These are phyloP conservation scores for Populus nigra DNA, from an alignment of 345 rosid species.

Conservation along the genomic window DNA sequence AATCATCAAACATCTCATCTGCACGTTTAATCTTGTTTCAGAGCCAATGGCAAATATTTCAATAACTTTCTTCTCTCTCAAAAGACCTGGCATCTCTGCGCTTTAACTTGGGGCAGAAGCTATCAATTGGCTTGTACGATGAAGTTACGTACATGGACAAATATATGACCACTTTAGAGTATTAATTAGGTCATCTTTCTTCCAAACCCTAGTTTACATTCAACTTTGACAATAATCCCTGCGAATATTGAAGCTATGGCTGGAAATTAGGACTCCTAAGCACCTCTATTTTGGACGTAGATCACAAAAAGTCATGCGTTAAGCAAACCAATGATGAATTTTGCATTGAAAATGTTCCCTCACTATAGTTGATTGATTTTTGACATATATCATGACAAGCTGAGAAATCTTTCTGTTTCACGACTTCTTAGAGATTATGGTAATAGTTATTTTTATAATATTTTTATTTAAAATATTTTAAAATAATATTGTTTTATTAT, in stretches of 20 bases:
- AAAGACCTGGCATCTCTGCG: too few relatives aligned
- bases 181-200: not conserved
- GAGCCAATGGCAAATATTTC: not conserved
- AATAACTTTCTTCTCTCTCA: not conserved
- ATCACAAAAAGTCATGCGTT: not conserved
- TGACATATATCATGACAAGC: too few relatives aligned
- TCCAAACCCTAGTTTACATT: not conserved
- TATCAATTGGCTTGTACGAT: too few relatives aligned
- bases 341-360: not conserved
- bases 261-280: not conserved
- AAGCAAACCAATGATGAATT: not conserved
- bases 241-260: not conserved
- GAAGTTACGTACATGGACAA: too few relatives aligned
- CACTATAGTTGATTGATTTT: not conserved
- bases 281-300: not conserved
- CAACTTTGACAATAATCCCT: not conserved
- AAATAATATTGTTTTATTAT: too few relatives aligned
- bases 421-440: too few relatives aligned
- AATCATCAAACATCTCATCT: not conserved
- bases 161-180: too few relatives aligned
- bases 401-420: too few relatives aligned
- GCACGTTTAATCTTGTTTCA: not conserved
- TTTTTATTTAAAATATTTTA: too few relatives aligned
- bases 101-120: too few relatives aligned
- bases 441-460: too few relatives aligned